Evolutionary conservation across 371 early-diverging fungal genomes (phyloP).

Genomic region (Blakeslea trispora): DNA sequence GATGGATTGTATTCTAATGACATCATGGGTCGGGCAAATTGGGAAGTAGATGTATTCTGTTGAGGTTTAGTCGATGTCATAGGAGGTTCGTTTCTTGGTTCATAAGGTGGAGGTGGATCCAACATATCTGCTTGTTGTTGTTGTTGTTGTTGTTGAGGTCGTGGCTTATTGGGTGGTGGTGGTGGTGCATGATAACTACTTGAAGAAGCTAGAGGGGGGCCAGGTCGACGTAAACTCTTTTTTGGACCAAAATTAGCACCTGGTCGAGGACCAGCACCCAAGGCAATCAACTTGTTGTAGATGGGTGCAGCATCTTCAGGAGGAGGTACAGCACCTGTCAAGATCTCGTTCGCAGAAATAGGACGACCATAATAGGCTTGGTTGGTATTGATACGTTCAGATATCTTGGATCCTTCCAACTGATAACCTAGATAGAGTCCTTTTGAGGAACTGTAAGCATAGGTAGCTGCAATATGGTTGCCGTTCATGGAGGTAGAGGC

Average conservation of each 20-base stretch:
- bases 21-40: neutral
- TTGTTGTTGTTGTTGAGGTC: neutral
- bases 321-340: constrained; percentile 29
- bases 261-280: constrained; percentile 35
- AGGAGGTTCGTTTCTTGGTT: neutral
- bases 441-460: constrained; percentile 43
- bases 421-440: constrained; percentile 43
- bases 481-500: constrained; percentile 30
- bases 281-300: constrained; percentile 27
- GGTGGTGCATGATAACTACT: neutral
- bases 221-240: constrained; percentile 5
- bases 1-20: too few relatives aligned
- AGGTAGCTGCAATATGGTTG: constrained; percentile 40
- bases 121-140: neutral
- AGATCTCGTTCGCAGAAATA: constrained; percentile 36
- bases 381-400: constrained; percentile 42
- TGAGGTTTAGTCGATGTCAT: neutral
- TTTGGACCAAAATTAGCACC: constrained; percentile 22
- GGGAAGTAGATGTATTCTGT: neutral
- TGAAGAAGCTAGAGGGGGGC: neutral
- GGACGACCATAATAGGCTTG: constrained; percentile 38
- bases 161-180: neutral
- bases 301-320: constrained; percentile 29
- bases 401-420: constrained; percentile 43
- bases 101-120: constrained; percentile 7